Evolutionary conservation across 2,329 filamentous ascomycete species (phyloP).

Genomic region (Trichophyton rubrum): DNA sequence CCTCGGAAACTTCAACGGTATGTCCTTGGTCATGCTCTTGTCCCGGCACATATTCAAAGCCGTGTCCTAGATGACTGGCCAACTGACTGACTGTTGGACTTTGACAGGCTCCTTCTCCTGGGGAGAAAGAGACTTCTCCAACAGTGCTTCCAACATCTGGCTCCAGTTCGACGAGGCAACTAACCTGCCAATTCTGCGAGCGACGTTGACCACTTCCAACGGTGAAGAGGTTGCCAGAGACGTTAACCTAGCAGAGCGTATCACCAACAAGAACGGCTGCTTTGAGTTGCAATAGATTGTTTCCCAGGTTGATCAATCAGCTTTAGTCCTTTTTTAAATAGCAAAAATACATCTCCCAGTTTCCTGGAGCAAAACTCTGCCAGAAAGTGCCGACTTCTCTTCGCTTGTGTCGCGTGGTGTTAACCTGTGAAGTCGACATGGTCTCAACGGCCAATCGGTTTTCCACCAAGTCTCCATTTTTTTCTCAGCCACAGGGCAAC

Average conservation of each 20-base stretch:
- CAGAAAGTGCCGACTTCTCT: too few relatives aligned
- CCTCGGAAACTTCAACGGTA: background rate
- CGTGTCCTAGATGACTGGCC: background rate
- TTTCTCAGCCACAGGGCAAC: too few relatives aligned
- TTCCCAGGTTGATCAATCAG: too few relatives aligned
- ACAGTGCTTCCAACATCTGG: background rate
- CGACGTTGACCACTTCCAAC: background rate
- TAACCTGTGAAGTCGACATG: too few relatives aligned
- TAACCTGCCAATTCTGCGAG: background rate
- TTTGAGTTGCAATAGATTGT: background rate
- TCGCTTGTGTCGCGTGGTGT: too few relatives aligned
- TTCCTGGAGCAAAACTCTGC: too few relatives aligned
- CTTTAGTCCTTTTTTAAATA: too few relatives aligned
- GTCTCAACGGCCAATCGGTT: too few relatives aligned
- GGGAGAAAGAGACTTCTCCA: background rate
- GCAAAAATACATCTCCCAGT: too few relatives aligned
- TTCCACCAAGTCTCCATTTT: too few relatives aligned
- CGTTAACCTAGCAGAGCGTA: background rate
- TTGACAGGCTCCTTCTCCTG: background rate
- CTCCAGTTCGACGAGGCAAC: background rate
- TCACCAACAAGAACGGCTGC: background rate
- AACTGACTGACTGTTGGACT: background rate
- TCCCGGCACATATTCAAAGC: background rate
- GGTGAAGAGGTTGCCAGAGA: background rate
- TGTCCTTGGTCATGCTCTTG: background rate